A percentile compares a stretch with the other conserved stretches of the same genome.
phyloP scores from a whole-genome alignment of 2,329 filamentous ascomycete genomes.

The Aspergillus jensenii region DNA sequence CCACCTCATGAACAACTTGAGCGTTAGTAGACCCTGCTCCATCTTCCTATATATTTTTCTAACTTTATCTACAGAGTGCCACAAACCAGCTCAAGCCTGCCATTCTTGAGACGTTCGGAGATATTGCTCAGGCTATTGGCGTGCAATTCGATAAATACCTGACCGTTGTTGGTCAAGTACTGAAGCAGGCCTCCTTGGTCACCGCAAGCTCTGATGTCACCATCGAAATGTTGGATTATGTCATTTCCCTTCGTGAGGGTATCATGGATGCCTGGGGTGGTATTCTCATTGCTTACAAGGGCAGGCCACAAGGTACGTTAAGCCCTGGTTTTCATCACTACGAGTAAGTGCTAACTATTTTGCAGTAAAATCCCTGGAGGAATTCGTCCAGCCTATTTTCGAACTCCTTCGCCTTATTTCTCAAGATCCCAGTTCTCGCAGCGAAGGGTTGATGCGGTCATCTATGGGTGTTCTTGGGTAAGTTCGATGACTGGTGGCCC shows the following conservation, averaged over 20 bases:
- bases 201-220: slow-evolving; percentile 75
- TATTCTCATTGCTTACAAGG: slow-evolving; percentile 91
- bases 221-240: slow-evolving; percentile 96
- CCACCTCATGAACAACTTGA: slow-evolving; percentile 86
- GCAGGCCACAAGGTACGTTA: slow-evolving; percentile 47
- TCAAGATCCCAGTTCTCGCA: slow-evolving; percentile 74
- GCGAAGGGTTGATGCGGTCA: slow-evolving; percentile 87
- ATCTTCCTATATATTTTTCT: slow-evolving; percentile 22
- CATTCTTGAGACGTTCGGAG: slow-evolving; percentile 95
- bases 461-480: slow-evolving; percentile 97
- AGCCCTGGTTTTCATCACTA: neutral
- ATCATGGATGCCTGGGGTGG: slow-evolving; percentile 99
- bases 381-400: slow-evolving; percentile 81
- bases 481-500: slow-evolving; percentile 33
- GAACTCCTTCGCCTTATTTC: slow-evolving; percentile 78
- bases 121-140: slow-evolving; percentile 92
- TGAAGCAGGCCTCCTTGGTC: slow-evolving; percentile 88
- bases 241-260: slow-evolving; percentile 89
- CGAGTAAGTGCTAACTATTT: slow-evolving; percentile 59
- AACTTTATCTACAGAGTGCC: slow-evolving; percentile 61
- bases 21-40: slow-evolving; percentile 50
- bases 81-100: slow-evolving; percentile 97
- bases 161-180: slow-evolving; percentile 84
- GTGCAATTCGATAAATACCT: slow-evolving; percentile 92
- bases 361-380: slow-evolving; percentile 49